Percentiles rank a stretch among this genome's conserved stretches.
These are phyloP conservation scores for Clathrospora elynae DNA, from an alignment of 2,329 filamentous ascomycete species.

Conservation along the genomic window DNA sequence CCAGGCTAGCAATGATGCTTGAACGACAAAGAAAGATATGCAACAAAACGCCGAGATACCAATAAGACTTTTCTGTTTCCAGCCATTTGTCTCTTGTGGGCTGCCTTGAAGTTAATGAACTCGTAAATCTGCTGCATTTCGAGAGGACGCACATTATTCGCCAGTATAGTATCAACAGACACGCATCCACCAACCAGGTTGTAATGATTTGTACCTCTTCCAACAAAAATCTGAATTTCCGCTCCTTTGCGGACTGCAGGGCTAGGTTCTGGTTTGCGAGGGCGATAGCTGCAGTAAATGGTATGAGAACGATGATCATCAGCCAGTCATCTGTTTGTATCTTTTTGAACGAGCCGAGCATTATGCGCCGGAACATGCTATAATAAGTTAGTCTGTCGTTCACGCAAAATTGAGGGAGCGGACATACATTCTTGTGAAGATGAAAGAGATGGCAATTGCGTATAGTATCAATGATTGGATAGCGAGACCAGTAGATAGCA, in stretches of 20 bases:
- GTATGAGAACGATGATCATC: slow-evolving; percentile 31
- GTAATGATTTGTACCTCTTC: slow-evolving; percentile 36
- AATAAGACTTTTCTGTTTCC: slow-evolving; percentile 17
- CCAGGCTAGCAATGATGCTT: slow-evolving; percentile 27
- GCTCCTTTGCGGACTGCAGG: neutral
- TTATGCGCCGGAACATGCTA: slow-evolving; percentile 29
- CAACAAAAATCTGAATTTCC: slow-evolving; percentile 30
- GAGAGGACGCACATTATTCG: slow-evolving; percentile 35
- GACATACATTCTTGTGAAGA: slow-evolving; percentile 30
- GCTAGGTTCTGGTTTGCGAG: slow-evolving; percentile 19
- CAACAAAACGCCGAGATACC: slow-evolving; percentile 21
- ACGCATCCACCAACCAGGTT: slow-evolving; percentile 36
- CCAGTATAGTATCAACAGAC: slow-evolving; percentile 35
- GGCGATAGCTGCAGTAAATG: slow-evolving; percentile 28
- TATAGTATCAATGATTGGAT: slow-evolving; percentile 36
- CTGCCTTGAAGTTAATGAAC: slow-evolving; percentile 13
- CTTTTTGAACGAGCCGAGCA: slow-evolving; percentile 26
- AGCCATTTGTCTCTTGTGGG: slow-evolving; percentile 14
- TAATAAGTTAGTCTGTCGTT: slow-evolving; percentile 3
- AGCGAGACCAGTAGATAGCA: slow-evolving; percentile 15
- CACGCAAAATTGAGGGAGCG: neutral
- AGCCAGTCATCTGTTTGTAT: slow-evolving; percentile 39
- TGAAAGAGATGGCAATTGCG: slow-evolving; percentile 25
- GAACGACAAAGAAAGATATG: slow-evolving; percentile 27
- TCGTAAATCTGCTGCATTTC: neutral